Base-by-base conservation (phyloP, 225 moss, liverwort and hornwort genomes). In the Straminergon stramineum region DNA sequence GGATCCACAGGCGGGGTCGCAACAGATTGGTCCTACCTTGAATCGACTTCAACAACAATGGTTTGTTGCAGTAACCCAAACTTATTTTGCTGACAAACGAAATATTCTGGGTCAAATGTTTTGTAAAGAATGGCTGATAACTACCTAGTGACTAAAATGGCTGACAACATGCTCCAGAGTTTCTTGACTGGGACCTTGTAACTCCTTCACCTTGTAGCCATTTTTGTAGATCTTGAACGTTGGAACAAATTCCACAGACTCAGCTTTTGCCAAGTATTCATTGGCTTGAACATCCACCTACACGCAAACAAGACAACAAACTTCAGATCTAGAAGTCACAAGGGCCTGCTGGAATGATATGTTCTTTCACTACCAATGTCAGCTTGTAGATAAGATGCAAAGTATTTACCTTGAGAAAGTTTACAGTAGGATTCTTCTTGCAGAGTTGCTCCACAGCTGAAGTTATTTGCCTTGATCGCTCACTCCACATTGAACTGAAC, bases 151-250 rank as follows among this genome's bases (percentile, higher is more conserved):
- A 86, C 97, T 96, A 89, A 94, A 96, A 91, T 95, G 92, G 79
- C 92, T 92, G 82, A 97, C 90, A 79, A 90, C 94, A 80, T 92
- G 94, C 90, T 96, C 94, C 92, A 97, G 86, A 82, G 91, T 93
- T 92, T 96, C 92, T 90, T 92, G 91, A 81, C 90, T 95, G 68
- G 97, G 97, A 85, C 96, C 97, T 87, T 92, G 90, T 21, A 97
- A 89, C 93, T 97, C 97, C 87, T 94, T 92, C 90, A 95, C 95
- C 88, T 97, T 96, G 84, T 92, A 95, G 57, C 97, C 97, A 90
- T 97, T 96, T 90, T 94, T 96, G 91, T 94, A 97, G 92, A 97
- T 94, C 95, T 97, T 97, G 94, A 96, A 96, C 68, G 96, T 97
- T 30, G 97, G 97, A 89, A 97, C 94, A 91, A 93, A 96, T 89